Evolutionary conservation across 345 rosid genomes (phyloP).

Genomic region (Trapa bicornis): DNA sequence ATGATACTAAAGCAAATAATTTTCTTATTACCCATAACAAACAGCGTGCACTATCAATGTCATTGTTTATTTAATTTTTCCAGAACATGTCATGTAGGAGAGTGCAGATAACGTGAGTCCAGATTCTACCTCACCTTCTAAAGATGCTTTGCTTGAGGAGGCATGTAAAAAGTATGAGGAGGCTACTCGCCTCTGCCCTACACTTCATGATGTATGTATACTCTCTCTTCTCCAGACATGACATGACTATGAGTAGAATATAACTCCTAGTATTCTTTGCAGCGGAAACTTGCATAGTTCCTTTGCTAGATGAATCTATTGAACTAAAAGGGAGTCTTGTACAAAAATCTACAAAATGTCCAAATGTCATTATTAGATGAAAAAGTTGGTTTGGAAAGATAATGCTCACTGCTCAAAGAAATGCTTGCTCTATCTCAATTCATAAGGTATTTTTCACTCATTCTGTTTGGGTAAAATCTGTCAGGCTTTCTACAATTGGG

Average conservation of each 20-base stretch:
- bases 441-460: neutral
- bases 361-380: neutral
- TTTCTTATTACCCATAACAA: neutral
- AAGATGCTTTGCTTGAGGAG: conserved; percentile 92
- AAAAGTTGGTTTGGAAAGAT: no score
- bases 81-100: conserved; percentile 45
- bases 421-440: neutral
- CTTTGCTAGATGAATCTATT: neutral
- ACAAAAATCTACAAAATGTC: neutral
- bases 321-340: neutral
- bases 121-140: conserved; percentile 88
- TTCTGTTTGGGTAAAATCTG: conserved; percentile 11
- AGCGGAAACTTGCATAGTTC: neutral
- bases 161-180: conserved; percentile 95
- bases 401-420: neutral
- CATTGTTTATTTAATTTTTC: neutral
- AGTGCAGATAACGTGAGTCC: conserved; percentile 88
- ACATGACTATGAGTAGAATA: neutral
- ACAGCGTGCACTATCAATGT: neutral
- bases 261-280: neutral
- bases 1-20: neutral
- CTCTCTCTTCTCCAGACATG: conserved; percentile 1
- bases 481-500: conserved; percentile 99
- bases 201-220: conserved; percentile 83
- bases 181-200: conserved; percentile 82